Conservation (phyloP, 441 rosid genomes). For the Biscutella auriculata region DNA sequence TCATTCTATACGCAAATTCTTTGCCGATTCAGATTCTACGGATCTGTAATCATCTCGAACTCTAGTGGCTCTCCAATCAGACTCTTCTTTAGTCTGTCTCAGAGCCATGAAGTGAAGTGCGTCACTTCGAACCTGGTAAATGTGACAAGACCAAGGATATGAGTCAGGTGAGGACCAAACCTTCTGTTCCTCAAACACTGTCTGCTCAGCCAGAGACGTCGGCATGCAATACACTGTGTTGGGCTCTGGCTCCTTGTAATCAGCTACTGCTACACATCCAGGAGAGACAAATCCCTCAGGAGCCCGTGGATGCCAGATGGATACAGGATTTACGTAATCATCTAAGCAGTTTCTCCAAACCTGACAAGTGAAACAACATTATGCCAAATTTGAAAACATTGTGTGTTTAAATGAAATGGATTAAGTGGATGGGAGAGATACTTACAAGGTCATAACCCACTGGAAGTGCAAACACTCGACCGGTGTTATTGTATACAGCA, state of each 20-base stretch:
- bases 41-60: conserved; percentile 48
- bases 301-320: conserved; percentile 93
- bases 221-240: conserved; percentile 53
- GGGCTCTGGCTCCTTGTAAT: conserved; percentile 61
- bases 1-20: conserved; percentile 17
- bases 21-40: conserved; percentile 10
- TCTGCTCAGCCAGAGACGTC: conserved; percentile 53
- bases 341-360: conserved; percentile 93
- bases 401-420: not conserved
- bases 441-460: conserved; percentile 92
- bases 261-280: conserved; percentile 64
- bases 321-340: conserved; percentile 57
- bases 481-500: conserved; percentile 57
- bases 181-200: conserved; percentile 81
- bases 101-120: conserved; percentile 88
- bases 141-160: conserved; percentile 87
- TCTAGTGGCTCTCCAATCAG: conserved; percentile 73
- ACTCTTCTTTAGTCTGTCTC: conserved; percentile 61
- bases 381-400: not conserved
- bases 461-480: conserved; percentile 52
- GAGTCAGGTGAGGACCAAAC: conserved; percentile 80
- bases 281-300: conserved; percentile 70
- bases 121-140: conserved; percentile 77
- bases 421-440: not conserved
- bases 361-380: conserved; percentile 23